Conservation (phyloP, 371 early-diverging fungal species). For the Mucor piriformis region DNA sequence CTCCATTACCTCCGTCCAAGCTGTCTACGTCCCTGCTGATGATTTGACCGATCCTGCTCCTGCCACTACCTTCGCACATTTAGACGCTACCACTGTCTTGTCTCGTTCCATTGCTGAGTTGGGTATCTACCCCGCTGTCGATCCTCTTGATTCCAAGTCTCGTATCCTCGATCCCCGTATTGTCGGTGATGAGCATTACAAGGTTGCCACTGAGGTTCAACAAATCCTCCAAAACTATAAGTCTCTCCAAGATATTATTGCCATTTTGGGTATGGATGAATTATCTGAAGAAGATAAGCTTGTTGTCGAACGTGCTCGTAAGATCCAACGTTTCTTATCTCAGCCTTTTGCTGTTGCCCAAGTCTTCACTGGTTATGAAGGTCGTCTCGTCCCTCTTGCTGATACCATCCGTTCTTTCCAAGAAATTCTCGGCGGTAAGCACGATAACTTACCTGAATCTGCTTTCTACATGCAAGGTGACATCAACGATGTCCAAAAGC, state of each 20-base stretch:
- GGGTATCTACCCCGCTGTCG: constrained; percentile 99
- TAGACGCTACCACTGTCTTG: constrained; percentile 99
- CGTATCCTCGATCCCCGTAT: constrained; percentile 97
- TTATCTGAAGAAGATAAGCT: constrained; percentile 98
- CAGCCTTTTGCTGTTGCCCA: constrained; percentile 97
- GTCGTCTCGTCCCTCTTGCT: constrained; percentile 90
- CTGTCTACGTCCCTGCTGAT: constrained; percentile 98
- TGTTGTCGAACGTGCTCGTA: constrained; percentile 94
- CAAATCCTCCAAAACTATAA: constrained; percentile 97
- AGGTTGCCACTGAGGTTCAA: constrained; percentile 93
- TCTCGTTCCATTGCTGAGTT: constrained; percentile 97
- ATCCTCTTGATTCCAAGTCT: constrained; percentile 98
- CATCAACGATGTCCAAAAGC: constrained; percentile 92
- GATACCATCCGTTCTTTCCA: constrained; percentile 97
- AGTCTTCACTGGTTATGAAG: constrained; percentile 98
- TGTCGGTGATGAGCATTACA: constrained; percentile 95
- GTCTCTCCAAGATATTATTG: constrained; percentile 98
- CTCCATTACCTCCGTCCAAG: constrained; percentile 97
- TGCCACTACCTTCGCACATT: constrained; percentile 98
- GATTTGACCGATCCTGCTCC: constrained; percentile 99
- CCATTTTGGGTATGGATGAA: constrained; percentile 98
- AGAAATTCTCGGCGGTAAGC: constrained; percentile 96
- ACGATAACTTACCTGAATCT: constrained; percentile 90
- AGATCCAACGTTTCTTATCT: constrained; percentile 97
- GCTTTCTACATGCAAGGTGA: constrained; percentile 99